These are phyloP conservation scores for Epichloe baconii DNA, from an alignment of 2,329 filamentous ascomycete genomes.

Conservation along the genomic window DNA sequence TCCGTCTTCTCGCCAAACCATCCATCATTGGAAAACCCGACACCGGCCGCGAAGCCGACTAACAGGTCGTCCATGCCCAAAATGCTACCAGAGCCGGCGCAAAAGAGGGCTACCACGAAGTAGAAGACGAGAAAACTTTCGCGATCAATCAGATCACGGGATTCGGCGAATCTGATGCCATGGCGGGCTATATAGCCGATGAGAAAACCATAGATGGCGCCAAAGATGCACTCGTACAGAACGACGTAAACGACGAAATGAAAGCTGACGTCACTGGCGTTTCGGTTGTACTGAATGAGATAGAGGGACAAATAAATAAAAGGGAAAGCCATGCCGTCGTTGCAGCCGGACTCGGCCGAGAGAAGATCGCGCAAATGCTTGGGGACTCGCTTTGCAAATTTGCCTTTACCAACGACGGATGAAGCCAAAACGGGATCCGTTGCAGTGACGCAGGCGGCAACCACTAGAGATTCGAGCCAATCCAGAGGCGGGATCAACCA, in stretches of 20 bases:
- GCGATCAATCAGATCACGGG: conserved; percentile 74
- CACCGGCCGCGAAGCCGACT: conserved; percentile 86
- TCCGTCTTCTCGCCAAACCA: conserved; percentile 99
- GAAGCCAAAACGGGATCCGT: conserved; percentile 95
- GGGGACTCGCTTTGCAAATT: conserved; percentile 93
- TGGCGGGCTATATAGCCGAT: conserved; percentile 86
- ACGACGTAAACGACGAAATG: conserved; percentile 86
- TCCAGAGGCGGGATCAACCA: conserved; percentile 67
- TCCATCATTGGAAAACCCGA: conserved; percentile 98
- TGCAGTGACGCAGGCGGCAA: conserved; percentile 89
- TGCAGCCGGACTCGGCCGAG: conserved; percentile 94
- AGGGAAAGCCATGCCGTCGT: conserved; percentile 98
- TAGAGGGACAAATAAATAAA: conserved; percentile 92
- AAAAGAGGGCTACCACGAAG: conserved; percentile 91
- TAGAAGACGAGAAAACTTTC: conserved; percentile 99
- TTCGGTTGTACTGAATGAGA: conserved; percentile 66
- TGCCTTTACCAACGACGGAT: conserved; percentile 96
- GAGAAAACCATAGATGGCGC: conserved; percentile 73
- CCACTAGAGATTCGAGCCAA: conserved; percentile 81
- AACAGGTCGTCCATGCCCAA: conserved; percentile 87
- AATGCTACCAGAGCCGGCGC: conserved; percentile 82
- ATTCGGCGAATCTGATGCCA: conserved; percentile 77
- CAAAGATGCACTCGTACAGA: conserved; percentile 91
- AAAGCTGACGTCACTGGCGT: conserved; percentile 56
- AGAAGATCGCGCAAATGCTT: conserved; percentile 93